Conservation (phyloP, 208 protist genomes). For the Trypanosoma cruzi region DNA sequence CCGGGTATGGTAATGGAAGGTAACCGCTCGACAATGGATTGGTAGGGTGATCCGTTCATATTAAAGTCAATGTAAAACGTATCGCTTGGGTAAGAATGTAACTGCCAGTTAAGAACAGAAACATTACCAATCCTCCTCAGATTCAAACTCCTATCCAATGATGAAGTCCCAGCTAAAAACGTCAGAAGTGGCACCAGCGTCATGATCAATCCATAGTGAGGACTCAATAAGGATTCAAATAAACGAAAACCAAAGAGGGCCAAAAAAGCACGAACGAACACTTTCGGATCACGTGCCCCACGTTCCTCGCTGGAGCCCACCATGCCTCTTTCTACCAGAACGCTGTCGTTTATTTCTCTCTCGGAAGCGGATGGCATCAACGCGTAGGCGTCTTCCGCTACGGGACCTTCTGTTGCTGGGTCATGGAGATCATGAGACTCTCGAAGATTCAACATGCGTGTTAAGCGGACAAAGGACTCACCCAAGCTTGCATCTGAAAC, state of each 20-base stretch:
- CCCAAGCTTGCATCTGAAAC: slow-evolving; percentile 28
- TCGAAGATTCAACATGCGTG: background rate
- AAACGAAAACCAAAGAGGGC: slow-evolving; percentile 6
- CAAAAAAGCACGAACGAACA: background rate
- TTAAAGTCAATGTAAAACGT: slow-evolving; percentile 9
- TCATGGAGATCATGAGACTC: background rate
- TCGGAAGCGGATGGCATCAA: background rate
- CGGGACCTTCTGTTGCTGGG: background rate
- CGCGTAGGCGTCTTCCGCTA: background rate
- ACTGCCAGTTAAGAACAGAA: slow-evolving; percentile 14
- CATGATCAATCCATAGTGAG: background rate
- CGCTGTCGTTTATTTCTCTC: background rate
- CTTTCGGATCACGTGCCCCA: background rate
- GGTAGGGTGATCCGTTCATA: slow-evolving; percentile 7
- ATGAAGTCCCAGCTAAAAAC: background rate
- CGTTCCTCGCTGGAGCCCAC: background rate
- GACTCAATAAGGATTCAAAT: slow-evolving; percentile 12
- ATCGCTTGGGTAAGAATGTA: slow-evolving; percentile 8
- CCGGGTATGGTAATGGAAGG: slow-evolving; percentile 1
- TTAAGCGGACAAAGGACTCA: slow-evolving; percentile 22
- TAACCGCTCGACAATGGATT: background rate
- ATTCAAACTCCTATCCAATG: background rate
- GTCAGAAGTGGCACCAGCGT: background rate
- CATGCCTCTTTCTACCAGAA: background rate
- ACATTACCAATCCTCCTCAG: background rate